Evolutionary conservation across 495 filamentous ascomycete species (phyloP), one percentile per base, ranked within the genome.

Genomic region (Lasiosphaeria miniovina): DNA sequence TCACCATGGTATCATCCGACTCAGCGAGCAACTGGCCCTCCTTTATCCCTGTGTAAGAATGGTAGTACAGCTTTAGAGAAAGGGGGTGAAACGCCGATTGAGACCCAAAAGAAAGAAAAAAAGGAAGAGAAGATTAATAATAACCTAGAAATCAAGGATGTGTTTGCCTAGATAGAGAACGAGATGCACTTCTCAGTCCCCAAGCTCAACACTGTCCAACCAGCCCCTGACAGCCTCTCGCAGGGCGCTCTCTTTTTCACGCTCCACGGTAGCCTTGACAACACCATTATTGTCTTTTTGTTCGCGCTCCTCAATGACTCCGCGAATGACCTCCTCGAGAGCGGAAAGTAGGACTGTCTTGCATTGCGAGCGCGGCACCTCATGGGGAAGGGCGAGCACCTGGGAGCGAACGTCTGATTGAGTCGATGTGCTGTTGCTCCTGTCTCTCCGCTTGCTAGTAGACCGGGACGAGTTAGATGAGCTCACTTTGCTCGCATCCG

Each of bases 291-390:
- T 63, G 53, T 66, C 71, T 38, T 49, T 35, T 14, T 57, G 36
- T 43, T 72, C 66, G 36, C 58, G 64, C 40, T 66, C 70, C 24
- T 74, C 71, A 35, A 75, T 70, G 2, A 80, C 75, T 15, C 78
- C 77, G 36, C 72, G 74, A 12, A 79, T 77, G n/a, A 80, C 68
- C n/a, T 72, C 73, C 55, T 77, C 75, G 36, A 81, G 57, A 10
- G 78, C 76, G 14, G 76, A 77, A 12, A 81, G 57, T 40, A 81
- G 61, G 12, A 80, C 75, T 31, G 66, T 75, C 65, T 79, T 80
- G 66, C 78, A 81, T 58, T 78, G 71, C 36, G 69, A 73, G 14
- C 78, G 71, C 46, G 76, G 75, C 31, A 79, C 75, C 55, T 80
- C 75, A 35, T 66, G 65, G 17, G 32, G 35, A 36, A 32, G 33